Conservation (phyloP, 306 rosid genomes). For the Canavalia ensiformis region DNA sequence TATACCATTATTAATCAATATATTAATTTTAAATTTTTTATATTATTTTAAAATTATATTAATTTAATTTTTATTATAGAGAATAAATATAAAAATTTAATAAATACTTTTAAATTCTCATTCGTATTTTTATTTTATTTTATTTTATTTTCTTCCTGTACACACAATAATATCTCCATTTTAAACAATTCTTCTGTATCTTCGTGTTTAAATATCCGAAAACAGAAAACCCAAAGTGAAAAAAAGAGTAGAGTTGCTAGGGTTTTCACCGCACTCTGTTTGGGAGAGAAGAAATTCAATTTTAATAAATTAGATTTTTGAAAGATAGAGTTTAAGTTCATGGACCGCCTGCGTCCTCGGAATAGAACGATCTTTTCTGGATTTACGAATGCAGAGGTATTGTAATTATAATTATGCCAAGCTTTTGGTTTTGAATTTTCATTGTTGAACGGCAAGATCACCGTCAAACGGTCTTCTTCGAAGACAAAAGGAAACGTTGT, state of each 20-base stretch:
- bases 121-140: too few relatives aligned
- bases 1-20: too few relatives aligned
- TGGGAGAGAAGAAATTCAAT: neutral
- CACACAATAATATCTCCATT: too few relatives aligned
- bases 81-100: too few relatives aligned
- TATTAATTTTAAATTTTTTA: too few relatives aligned
- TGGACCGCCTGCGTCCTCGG: constrained; percentile 97
- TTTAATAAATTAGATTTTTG: neutral
- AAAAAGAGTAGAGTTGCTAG: constrained; percentile 10
- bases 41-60: too few relatives aligned
- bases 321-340: neutral
- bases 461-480: too few relatives aligned
- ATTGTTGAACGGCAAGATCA: neutral
- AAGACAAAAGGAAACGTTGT: neutral
- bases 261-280: constrained; percentile 22
- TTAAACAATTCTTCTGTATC: too few relatives aligned
- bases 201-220: neutral
- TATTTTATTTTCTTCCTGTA: too few relatives aligned
- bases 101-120: too few relatives aligned
- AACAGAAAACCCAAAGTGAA: neutral
- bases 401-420: neutral
- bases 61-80: too few relatives aligned
- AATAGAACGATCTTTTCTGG: constrained; percentile 68
- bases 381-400: constrained; percentile 84
- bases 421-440: neutral